A percentile compares a stretch with the other conserved stretches of the same genome.
Evolutionary conservation across 2,329 filamentous ascomycete species (phyloP).

Genomic region (Ceratocystis diversiconidia): DNA sequence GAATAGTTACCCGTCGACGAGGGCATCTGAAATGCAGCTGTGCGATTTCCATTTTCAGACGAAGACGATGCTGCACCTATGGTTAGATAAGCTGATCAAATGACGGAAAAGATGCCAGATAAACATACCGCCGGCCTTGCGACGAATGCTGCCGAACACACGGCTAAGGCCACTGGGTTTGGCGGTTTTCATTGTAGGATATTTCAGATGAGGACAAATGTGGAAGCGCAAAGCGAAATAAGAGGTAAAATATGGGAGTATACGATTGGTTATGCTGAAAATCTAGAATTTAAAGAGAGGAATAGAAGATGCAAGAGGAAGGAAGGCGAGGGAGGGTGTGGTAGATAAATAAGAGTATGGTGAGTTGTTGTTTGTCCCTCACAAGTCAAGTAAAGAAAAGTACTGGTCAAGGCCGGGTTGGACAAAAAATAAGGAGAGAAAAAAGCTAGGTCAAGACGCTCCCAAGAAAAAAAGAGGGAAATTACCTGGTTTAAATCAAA

Average conservation of each 20-base stretch:
- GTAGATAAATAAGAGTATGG: neutral
- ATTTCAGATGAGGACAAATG: neutral
- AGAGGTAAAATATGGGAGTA: too few species aligned
- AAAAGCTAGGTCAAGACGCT: neutral
- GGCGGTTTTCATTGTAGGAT: conserved; percentile 12
- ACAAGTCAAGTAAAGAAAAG: neutral
- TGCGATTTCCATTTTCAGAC: neutral
- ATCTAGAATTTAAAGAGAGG: neutral
- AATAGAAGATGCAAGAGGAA: neutral
- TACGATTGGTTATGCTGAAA: neutral
- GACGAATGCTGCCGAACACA: conserved; percentile 12
- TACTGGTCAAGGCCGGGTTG: neutral
- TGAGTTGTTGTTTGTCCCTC: neutral
- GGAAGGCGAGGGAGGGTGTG: neutral
- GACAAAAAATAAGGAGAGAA: neutral
- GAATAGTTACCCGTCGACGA: conserved; percentile 7
- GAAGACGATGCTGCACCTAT: neutral
- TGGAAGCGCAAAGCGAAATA: neutral
- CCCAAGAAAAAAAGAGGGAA: conserved; percentile 3
- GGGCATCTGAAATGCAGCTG: neutral
- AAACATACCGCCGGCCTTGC: conserved; percentile 10
- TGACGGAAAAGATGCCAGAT: neutral
- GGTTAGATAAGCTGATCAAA: neutral
- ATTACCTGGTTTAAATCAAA: conserved; percentile 5
- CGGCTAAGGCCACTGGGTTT: conserved; percentile 14